A percentile compares a stretch with the other conserved stretches of the same genome.
phyloP scores from a whole-genome alignment of 1,284 basidiomycete genomes.

The Blastosporella zonata region DNA sequence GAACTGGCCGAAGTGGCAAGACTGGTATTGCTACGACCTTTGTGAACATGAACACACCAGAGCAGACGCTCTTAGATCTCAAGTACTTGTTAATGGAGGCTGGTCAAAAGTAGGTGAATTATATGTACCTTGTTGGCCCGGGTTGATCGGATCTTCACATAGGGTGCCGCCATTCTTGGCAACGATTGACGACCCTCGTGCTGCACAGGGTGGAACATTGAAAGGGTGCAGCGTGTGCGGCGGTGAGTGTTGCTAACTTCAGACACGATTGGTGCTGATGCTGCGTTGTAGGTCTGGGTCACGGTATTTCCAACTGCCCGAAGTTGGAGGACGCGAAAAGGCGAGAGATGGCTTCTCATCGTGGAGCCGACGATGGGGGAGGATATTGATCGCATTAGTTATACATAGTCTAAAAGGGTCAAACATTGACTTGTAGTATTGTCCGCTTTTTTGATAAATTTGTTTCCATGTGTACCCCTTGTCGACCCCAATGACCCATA shows the following conservation, averaged over 20 bases:
- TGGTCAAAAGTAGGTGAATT: conserved; percentile 73
- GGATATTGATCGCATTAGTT: conserved; percentile 22
- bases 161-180: conserved; percentile 96
- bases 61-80: conserved; percentile 94
- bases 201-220: conserved; percentile 69
- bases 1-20: conserved; percentile 96
- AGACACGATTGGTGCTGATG: background rate
- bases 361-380: conserved; percentile 58
- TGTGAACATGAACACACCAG: conserved; percentile 95
- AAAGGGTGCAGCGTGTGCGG: conserved; percentile 96
- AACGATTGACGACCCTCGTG: conserved; percentile 90
- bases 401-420: background rate
- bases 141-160: conserved; percentile 12
- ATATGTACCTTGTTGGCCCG: conserved; percentile 6
- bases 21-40: conserved; percentile 99
- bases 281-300: conserved; percentile 71
- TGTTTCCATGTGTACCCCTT: background rate
- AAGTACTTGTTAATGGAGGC: conserved; percentile 98
- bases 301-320: conserved; percentile 91
- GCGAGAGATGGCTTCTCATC: conserved; percentile 83
- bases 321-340: conserved; percentile 94
- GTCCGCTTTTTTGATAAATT: background rate
- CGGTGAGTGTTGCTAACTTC: conserved; percentile 43
- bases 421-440: background rate
- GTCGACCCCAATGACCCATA: background rate